Evolutionary conservation across 1,284 basidiomycete species (phyloP), one percentile per base, ranked within the genome.

Genomic region (Puccinia polysora): DNA sequence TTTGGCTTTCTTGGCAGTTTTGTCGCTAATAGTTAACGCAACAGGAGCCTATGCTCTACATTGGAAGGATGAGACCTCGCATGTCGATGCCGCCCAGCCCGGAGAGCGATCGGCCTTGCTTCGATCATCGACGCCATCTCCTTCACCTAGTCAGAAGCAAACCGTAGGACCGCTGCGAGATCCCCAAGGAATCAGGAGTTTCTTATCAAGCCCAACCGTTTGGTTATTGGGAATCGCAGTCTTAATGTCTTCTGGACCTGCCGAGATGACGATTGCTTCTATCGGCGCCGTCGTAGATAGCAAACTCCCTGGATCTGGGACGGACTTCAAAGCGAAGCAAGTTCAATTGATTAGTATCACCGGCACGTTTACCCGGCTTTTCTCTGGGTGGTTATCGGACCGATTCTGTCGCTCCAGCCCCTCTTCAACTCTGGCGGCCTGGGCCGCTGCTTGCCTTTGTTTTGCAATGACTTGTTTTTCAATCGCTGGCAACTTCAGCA

Each of bases 201-300:
- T 68, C 55, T 49, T 68, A 40, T 36, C 55, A 43, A 52, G 43
- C 20, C 53, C 65, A 25, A 47, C 65, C 30, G 65, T 68, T 36
- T 68, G 65, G 65, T 15, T 56, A 18, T 34, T 68, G 18, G 65
- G 65, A n/a, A 56, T 59, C 4, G 34, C 43, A 10, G 65, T 49
- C 1, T 32, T 68, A 12, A 28, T 68, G 18, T 45, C 65, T 25
- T 38, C 40, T 15, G 65, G 65, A n/a, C 65, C 65, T 40, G 55
- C 65, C 4, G 65, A 68, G n/a, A 68, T 68, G 65, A 68, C 65
- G 7, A 49, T 68, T 23, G 52, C 65, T 23, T 68, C 65, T 3
- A 68, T 68, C 6, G 65, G 65, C 1, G 32, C 65, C n/a, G 65
- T 68, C 10, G 34, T 45, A 1, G 65, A 68, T 59, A 38, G 40